Conservation (phyloP, 2,329 filamentous ascomycete species). For the Diaporthe citriasiana region DNA sequence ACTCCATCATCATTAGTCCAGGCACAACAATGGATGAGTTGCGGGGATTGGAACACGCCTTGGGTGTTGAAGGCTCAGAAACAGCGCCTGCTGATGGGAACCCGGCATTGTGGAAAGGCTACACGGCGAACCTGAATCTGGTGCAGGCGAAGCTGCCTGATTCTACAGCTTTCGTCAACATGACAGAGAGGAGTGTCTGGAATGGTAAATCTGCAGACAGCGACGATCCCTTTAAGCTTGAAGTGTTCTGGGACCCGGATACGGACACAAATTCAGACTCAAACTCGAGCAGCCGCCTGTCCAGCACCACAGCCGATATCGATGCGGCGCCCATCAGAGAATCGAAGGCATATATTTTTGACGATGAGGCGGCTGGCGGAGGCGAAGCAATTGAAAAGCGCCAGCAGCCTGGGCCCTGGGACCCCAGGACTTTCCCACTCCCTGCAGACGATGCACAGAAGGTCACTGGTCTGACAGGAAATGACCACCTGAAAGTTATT, state of each 20-base stretch:
- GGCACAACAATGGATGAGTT: conserved; percentile 17
- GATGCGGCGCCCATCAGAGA: no score
- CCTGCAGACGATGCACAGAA: neutral
- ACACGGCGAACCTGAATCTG: conserved; percentile 16
- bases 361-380: no score
- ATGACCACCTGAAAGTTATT: conserved; percentile 5
- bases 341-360: no score
- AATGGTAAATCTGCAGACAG: neutral
- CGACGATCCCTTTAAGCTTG: neutral
- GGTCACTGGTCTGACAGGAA: neutral
- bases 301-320: neutral
- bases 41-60: conserved; percentile 9
- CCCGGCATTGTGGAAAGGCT: conserved; percentile 1
- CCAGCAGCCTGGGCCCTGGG: neutral
- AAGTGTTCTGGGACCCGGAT: no score
- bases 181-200: conserved; percentile 9
- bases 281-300: neutral
- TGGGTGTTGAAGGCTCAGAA: conserved; percentile 23
- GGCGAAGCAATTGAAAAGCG: no score
- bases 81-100: conserved; percentile 1
- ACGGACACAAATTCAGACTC: neutral
- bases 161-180: conserved; percentile 1
- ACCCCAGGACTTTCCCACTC: neutral
- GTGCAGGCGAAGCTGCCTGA: conserved; percentile 16
- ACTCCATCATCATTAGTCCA: conserved; percentile 7